phyloP scores from a whole-genome alignment of 2,329 filamentous ascomycete genomes.

The Hirsutella rhossiliensis region DNA sequence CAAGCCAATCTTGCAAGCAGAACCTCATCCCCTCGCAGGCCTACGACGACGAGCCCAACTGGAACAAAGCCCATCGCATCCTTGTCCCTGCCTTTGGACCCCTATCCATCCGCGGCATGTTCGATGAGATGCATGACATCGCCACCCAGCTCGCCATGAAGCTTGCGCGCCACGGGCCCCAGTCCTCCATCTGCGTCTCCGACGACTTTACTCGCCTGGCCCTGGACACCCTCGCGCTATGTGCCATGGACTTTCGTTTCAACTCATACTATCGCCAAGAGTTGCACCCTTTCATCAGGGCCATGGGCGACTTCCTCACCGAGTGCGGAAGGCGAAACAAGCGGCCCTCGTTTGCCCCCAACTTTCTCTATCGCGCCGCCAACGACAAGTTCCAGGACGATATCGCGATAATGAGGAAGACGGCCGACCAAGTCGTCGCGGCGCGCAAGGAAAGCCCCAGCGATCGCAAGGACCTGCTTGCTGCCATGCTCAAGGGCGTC shows the following conservation, averaged over 20 bases:
- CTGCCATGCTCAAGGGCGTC: conserved; percentile 55
- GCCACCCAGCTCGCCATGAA: conserved; percentile 54
- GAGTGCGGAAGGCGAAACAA: conserved; percentile 40
- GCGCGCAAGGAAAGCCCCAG: conserved; percentile 41
- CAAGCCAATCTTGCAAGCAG: neutral
- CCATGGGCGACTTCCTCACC: conserved; percentile 52
- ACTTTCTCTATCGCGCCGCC: conserved; percentile 34
- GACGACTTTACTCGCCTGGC: conserved; percentile 64
- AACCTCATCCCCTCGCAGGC: conserved; percentile 19
- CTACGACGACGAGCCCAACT: conserved; percentile 40
- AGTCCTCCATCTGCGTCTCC: conserved; percentile 42
- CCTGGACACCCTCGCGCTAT: conserved; percentile 60
- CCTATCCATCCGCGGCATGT: conserved; percentile 55
- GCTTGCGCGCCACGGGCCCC: conserved; percentile 51
- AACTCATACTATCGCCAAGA: conserved; percentile 61
- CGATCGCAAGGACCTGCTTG: conserved; percentile 53
- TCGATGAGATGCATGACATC: conserved; percentile 57
- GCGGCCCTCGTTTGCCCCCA: conserved; percentile 31
- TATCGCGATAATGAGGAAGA: conserved; percentile 41
- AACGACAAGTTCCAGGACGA: conserved; percentile 40
- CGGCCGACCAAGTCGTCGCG: conserved; percentile 48
- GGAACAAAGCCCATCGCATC: conserved; percentile 54
- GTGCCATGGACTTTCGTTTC: conserved; percentile 61
- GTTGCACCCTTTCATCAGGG: conserved; percentile 56
- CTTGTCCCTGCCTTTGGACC: conserved; percentile 61